phyloP scores from a whole-genome alignment of 805 yeast genomes.

The Pichia ethanolica region DNA sequence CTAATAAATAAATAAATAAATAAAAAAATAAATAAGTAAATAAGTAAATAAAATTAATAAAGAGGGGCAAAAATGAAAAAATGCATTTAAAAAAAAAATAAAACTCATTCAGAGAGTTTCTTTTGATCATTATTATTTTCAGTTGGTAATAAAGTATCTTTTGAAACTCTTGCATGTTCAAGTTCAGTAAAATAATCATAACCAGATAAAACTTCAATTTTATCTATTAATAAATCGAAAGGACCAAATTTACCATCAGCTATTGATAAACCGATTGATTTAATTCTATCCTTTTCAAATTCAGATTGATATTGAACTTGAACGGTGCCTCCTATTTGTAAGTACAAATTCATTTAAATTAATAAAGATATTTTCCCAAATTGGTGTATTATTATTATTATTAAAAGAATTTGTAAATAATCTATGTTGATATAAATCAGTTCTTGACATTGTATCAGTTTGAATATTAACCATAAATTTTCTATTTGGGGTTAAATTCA shows the following conservation, averaged over 20 bases:
- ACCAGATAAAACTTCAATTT: constrained; percentile 63
- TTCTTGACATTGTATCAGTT: constrained; percentile 67
- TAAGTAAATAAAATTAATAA: not conserved
- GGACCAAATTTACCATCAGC: constrained; percentile 76
- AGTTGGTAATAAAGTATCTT: constrained; percentile 6
- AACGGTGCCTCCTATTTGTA: constrained; percentile 68
- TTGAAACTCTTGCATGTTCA: constrained; percentile 28
- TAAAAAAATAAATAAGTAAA: not conserved
- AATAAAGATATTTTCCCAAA: constrained; percentile 79
- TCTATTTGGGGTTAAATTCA: constrained; percentile 48
- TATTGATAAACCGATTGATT: constrained; percentile 71
- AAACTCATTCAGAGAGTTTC: not conserved
- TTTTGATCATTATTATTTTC: not conserved
- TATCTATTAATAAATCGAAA: constrained; percentile 58
- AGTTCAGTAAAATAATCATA: constrained; percentile 38
- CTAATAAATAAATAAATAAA: no score
- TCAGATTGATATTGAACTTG: constrained; percentile 48
- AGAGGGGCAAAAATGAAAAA: not conserved
- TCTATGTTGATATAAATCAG: constrained; percentile 79
- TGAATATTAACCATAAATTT: constrained; percentile 76
- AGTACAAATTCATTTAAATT: constrained; percentile 74
- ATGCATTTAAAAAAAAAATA: not conserved
- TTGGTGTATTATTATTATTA: constrained; percentile 11
- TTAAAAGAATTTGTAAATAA: constrained; percentile 37
- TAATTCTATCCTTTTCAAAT: constrained; percentile 56